Conservation (phyloP, 176 grass and related monocot genomes). For the Stipa capillata region DNA sequence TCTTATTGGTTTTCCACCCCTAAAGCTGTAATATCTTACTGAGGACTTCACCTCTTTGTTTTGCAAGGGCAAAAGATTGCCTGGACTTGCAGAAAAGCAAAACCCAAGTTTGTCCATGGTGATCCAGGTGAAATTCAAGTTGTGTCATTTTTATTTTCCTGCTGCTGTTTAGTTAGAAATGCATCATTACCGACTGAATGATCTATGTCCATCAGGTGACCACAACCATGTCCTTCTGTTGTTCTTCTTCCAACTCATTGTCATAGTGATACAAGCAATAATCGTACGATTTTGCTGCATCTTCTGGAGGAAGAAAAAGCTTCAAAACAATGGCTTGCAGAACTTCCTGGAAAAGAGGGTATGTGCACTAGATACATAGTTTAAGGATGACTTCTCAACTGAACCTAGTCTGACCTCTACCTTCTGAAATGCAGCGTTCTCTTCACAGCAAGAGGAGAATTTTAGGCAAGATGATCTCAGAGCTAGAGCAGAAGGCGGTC, state of each 20-base stretch:
- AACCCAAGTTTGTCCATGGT: slow-evolving; percentile 27
- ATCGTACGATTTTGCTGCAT: slow-evolving; percentile 41
- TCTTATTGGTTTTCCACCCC: background rate
- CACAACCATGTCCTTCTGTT: slow-evolving; percentile 19
- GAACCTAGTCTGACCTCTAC: background rate
- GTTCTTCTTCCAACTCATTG: slow-evolving; percentile 31
- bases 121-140: slow-evolving; percentile 34
- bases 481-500: slow-evolving; percentile 47
- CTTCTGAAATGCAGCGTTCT: slow-evolving; percentile 45
- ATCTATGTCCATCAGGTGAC: slow-evolving; percentile 13
- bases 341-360: slow-evolving; percentile 79
- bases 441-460: slow-evolving; percentile 56
- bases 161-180: background rate
- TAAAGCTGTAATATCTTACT: background rate
- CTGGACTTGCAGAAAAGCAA: slow-evolving; percentile 45
- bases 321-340: slow-evolving; percentile 41
- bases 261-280: slow-evolving; percentile 32
- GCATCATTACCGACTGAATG: background rate
- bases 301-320: slow-evolving; percentile 73
- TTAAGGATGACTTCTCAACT: slow-evolving; percentile 8
- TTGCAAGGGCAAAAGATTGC: slow-evolving; percentile 47
- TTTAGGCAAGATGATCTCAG: slow-evolving; percentile 49
- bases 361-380: background rate
- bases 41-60: slow-evolving; percentile 1
- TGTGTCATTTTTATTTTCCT: background rate